phyloP scores from a whole-genome alignment of 2,329 filamentous ascomycete species.

The Pezizomycotina sp. region DNA sequence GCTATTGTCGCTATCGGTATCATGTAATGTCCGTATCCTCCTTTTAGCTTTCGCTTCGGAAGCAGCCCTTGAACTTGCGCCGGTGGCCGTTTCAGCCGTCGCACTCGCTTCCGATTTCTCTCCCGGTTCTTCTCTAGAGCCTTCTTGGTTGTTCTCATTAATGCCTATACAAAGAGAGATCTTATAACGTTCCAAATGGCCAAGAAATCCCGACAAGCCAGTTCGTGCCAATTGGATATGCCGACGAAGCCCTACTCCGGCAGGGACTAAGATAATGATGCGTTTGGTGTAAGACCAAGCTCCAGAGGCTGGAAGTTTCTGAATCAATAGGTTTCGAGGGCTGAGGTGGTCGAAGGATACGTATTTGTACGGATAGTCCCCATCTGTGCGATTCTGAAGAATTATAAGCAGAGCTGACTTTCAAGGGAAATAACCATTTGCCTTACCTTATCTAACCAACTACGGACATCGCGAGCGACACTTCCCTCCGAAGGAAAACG shows the following conservation, averaged over 20 bases:
- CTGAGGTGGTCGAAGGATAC: constrained; percentile 4
- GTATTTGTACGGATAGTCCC: constrained; percentile 13
- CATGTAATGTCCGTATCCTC: constrained; percentile 16
- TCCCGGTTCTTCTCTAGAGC: not conserved
- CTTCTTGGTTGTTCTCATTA: constrained; percentile 7
- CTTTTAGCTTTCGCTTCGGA: constrained; percentile 10
- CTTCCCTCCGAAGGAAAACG: constrained; percentile 6
- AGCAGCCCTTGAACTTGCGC: not conserved
- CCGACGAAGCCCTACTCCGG: constrained; percentile 5
- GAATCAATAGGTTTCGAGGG: constrained; percentile 12
- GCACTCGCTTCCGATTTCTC: not conserved
- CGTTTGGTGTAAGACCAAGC: constrained; percentile 12
- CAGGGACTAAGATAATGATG: constrained; percentile 14
- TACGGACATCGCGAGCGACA: constrained; percentile 10
- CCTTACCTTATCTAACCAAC: constrained; percentile 14
- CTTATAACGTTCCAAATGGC: constrained; percentile 16
- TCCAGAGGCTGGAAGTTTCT: constrained; percentile 7
- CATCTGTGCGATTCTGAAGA: constrained; percentile 11
- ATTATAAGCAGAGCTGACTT: not conserved
- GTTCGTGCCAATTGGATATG: constrained; percentile 10
- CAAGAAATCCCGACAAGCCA: constrained; percentile 12
- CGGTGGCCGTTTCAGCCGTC: not conserved
- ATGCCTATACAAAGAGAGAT: constrained; percentile 9
- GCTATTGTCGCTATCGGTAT: constrained; percentile 13
- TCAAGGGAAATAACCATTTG: not conserved